These are phyloP conservation scores for Stagonosporopsis tanaceti DNA, from an alignment of 2,329 filamentous ascomycete species.

Conservation along the genomic window DNA sequence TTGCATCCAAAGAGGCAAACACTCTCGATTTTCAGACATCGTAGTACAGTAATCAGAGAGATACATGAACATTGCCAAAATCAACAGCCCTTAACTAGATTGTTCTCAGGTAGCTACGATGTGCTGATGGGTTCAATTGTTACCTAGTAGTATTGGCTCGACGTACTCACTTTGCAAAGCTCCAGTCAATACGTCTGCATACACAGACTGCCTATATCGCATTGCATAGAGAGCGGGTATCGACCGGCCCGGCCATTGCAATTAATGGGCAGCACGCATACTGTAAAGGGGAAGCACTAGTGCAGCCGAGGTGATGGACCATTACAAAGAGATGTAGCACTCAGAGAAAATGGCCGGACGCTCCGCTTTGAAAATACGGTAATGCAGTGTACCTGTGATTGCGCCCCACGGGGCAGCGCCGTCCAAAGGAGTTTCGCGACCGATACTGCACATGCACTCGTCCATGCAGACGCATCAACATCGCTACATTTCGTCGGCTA, in stretches of 20 bases:
- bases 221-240: background rate
- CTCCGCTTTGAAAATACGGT: background rate
- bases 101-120: background rate
- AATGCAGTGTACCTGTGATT: background rate
- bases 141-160: background rate
- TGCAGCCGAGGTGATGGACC: conserved; percentile 1
- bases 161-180: background rate
- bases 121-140: too few relatives aligned
- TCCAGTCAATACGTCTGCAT: background rate
- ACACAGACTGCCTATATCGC: background rate
- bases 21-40: background rate
- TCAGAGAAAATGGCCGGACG: background rate
- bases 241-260: background rate
- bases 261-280: background rate
- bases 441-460: background rate
- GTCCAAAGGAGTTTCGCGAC: background rate
- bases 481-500: conserved; percentile 1
- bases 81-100: too few relatives aligned
- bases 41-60: background rate
- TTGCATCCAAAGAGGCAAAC: background rate
- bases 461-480: background rate
- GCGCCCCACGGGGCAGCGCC: background rate
- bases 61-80: background rate
- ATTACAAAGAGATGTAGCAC: background rate
- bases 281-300: conserved; percentile 7